Conservation (phyloP, 1,284 basidiomycete genomes). For the Meripilus lineatus region DNA sequence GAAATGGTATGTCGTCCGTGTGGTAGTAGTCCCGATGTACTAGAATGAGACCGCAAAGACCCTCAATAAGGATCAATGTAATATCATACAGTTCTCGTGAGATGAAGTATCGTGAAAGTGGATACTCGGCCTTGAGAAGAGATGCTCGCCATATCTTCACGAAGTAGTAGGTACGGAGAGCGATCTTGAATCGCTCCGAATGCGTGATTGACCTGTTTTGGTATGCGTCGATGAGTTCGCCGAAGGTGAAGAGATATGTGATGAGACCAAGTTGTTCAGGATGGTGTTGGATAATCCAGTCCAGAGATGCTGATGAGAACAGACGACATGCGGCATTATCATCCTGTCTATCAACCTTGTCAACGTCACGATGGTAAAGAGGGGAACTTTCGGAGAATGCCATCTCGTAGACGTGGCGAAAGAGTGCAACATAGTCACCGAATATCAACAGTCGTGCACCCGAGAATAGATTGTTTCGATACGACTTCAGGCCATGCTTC, state of each 20-base stretch:
- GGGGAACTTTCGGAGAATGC: conserved; percentile 4
- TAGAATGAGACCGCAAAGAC: conserved; percentile 25
- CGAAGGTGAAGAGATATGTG: conserved; percentile 22
- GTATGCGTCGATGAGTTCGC: conserved; percentile 21
- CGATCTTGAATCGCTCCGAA: conserved; percentile 28
- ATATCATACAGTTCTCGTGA: conserved; percentile 32
- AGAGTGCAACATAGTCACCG: conserved; percentile 6
- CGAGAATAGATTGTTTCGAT: conserved; percentile 24
- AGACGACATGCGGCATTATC: conserved; percentile 34
- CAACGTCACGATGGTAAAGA: conserved; percentile 32
- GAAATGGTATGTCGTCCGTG: conserved; percentile 10
- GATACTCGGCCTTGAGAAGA: conserved; percentile 15
- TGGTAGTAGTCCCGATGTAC: conserved; percentile 31
- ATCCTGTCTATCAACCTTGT: conserved; percentile 35
- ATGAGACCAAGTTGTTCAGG: conserved; percentile 13
- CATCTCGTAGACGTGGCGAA: conserved; percentile 1
- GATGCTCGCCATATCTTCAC: conserved; percentile 29
- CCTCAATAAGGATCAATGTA: conserved; percentile 24
- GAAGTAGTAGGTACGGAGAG: conserved; percentile 30
- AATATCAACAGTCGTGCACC: conserved; percentile 6
- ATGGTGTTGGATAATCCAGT: conserved; percentile 8
- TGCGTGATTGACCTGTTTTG: conserved; percentile 18
- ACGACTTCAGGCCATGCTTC: conserved; percentile 28
- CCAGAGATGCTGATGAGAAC: conserved; percentile 17
- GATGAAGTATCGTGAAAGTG: conserved; percentile 17